Percentiles rank a stretch among this genome's conserved stretches.
phyloP scores from a whole-genome alignment of 176 grass and related monocot species.

The Urochloa ruziziensis region DNA sequence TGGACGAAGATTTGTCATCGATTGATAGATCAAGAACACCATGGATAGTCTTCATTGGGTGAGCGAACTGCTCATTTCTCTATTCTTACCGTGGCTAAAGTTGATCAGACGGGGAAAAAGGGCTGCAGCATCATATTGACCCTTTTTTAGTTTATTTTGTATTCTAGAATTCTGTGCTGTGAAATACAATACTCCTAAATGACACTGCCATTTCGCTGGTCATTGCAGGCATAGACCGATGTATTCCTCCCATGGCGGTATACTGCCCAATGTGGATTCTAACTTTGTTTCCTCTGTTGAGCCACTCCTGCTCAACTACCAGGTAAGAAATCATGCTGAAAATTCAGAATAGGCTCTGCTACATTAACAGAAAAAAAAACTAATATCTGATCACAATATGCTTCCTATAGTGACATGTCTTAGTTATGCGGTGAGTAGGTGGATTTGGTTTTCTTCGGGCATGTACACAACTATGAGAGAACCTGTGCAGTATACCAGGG shows the following conservation, averaged over 20 bases:
- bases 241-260: slow-evolving; percentile 51
- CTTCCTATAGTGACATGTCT: not conserved
- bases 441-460: slow-evolving; percentile 79
- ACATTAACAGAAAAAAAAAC: not conserved
- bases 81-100: not conserved
- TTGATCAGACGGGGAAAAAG: not conserved
- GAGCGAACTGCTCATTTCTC: slow-evolving; percentile 27
- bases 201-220: not conserved
- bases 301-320: slow-evolving; percentile 56
- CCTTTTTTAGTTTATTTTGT: not conserved
- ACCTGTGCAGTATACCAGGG: slow-evolving; percentile 63
- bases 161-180: not conserved
- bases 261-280: slow-evolving; percentile 59
- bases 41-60: slow-evolving; percentile 89
- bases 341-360: not conserved
- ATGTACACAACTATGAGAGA: slow-evolving; percentile 95
- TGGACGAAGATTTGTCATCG: slow-evolving; percentile 50
- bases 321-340: slow-evolving; percentile 34
- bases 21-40: slow-evolving; percentile 67
- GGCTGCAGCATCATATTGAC: not conserved
- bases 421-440: slow-evolving; percentile 45
- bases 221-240: slow-evolving; percentile 74
- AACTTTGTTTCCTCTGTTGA: slow-evolving; percentile 68
- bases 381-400: not conserved
- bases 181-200: not conserved